phyloP scores from a whole-genome alignment of 2,329 filamentous ascomycete species.

The Fusarium burgessii region DNA sequence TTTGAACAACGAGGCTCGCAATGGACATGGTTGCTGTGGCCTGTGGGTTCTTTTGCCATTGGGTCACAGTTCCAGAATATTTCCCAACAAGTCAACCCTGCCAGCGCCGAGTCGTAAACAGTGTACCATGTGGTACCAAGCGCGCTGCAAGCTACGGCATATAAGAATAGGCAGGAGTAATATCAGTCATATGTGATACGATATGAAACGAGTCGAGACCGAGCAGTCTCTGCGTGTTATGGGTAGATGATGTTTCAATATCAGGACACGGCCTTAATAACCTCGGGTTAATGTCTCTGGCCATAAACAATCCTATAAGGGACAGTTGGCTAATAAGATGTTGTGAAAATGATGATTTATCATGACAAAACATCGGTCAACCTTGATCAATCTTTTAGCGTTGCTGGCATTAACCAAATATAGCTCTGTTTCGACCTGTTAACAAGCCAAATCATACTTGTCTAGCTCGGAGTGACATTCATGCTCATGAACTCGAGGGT shows the following conservation, averaged over 20 bases:
- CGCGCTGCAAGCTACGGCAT: conserved; percentile 1
- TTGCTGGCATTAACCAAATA: not conserved
- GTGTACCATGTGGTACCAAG: conserved; percentile 5
- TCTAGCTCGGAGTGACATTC: conserved; percentile 12
- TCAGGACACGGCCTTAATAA: conserved; percentile 16
- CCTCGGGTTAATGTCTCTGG: conserved; percentile 4
- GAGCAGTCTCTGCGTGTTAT: conserved; percentile 2
- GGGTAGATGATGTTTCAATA: conserved; percentile 26
- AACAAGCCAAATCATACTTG: not conserved
- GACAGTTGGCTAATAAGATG: conserved; percentile 1
- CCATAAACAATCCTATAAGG: not conserved
- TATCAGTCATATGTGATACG: conserved; percentile 12
- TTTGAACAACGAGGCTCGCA: conserved; percentile 22
- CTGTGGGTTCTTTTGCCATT: conserved; percentile 18
- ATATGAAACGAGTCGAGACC: conserved; percentile 16
- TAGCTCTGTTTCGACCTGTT: not conserved
- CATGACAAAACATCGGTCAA: not conserved
- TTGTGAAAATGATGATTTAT: conserved; percentile 9
- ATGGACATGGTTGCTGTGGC: conserved; percentile 21
- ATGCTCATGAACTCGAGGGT: conserved; percentile 10
- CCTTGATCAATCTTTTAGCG: not conserved
- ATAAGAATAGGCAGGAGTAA: conserved; percentile 10
- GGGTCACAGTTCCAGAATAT: conserved; percentile 29
- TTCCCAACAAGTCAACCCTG: conserved; percentile 35
- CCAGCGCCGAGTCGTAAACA: not conserved